Evolutionary conservation across 2,329 filamentous ascomycete species (phyloP).

Genomic region (Paraphaeosphaeria minitans): DNA sequence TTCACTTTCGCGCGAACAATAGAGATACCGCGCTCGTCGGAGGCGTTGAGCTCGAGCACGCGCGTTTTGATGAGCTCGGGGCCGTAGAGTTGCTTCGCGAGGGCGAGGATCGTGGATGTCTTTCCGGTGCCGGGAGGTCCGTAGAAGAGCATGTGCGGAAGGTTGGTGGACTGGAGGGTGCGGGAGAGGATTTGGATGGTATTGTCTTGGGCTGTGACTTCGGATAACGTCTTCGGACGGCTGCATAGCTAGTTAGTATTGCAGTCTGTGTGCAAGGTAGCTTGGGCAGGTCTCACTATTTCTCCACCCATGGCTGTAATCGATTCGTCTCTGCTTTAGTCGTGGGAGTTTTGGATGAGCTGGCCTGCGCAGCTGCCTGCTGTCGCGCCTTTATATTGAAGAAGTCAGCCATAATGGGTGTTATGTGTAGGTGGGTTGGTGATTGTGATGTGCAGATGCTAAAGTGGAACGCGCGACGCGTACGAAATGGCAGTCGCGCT

Average conservation of each 20-base stretch:
- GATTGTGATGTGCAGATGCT: conserved; percentile 17
- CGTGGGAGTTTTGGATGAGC: conserved; percentile 69
- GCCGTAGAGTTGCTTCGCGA: conserved; percentile 96
- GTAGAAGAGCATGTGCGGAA: conserved; percentile 99
- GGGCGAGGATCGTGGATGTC: conserved; percentile 94
- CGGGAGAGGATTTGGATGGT: conserved; percentile 91
- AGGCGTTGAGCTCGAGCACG: conserved; percentile 98
- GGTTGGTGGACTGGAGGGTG: conserved; percentile 93
- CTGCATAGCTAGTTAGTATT: conserved; percentile 54
- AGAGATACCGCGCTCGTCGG: conserved; percentile 95
- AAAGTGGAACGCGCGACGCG: conserved; percentile 42
- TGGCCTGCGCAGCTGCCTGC: conserved; percentile 72
- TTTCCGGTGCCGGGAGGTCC: conserved; percentile 97
- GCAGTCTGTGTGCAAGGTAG: neutral
- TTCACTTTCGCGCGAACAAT: conserved; percentile 99
- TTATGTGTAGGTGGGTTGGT: conserved; percentile 1
- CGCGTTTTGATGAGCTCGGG: conserved; percentile 90
- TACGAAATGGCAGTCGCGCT: conserved; percentile 16
- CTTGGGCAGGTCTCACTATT: conserved; percentile 70
- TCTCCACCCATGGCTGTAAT: conserved; percentile 96
- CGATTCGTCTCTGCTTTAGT: conserved; percentile 66
- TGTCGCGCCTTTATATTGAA: conserved; percentile 92
- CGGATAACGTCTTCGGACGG: conserved; percentile 88
- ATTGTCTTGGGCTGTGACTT: conserved; percentile 97
- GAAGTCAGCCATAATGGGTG: conserved; percentile 76